Percentiles rank a stretch among this genome's conserved stretches.
phyloP scores from a whole-genome alignment of 2,329 filamentous ascomycete species.

The Alternaria postmessia region DNA sequence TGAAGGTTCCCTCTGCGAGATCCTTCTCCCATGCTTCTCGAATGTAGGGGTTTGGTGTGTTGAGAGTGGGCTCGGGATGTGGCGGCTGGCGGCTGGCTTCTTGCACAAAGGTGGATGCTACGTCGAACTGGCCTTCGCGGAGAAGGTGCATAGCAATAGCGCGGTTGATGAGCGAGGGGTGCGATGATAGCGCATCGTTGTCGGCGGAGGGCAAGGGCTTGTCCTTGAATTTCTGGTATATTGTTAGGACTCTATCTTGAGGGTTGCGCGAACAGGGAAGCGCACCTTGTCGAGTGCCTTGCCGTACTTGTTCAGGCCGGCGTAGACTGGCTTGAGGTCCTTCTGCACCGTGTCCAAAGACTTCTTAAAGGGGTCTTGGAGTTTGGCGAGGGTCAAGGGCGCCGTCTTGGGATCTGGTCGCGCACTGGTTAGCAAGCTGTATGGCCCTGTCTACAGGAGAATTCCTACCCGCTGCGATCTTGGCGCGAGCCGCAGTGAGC shows the following conservation, averaged over 20 bases:
- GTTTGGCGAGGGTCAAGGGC: slow-evolving; percentile 77
- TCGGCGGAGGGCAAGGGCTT: slow-evolving; percentile 76
- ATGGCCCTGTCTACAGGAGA: not conserved
- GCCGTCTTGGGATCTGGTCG: slow-evolving; percentile 71
- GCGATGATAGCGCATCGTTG: slow-evolving; percentile 79
- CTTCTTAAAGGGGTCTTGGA: slow-evolving; percentile 85
- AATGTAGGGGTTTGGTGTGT: slow-evolving; percentile 45
- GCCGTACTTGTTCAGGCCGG: slow-evolving; percentile 81
- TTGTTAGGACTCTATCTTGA: slow-evolving; percentile 11
- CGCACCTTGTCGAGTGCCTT: slow-evolving; percentile 83
- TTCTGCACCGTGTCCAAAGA: slow-evolving; percentile 82
- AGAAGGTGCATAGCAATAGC: slow-evolving; percentile 97
- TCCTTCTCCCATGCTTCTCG: slow-evolving; percentile 52
- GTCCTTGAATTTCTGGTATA: slow-evolving; percentile 64
- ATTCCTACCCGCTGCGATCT: slow-evolving; percentile 69
- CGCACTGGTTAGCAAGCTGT: slow-evolving; percentile 23
- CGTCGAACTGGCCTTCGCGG: slow-evolving; percentile 90
- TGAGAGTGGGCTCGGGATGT: slow-evolving; percentile 48
- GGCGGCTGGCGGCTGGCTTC: slow-evolving; percentile 67
- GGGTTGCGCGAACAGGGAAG: not conserved
- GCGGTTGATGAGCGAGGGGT: slow-evolving; percentile 82
- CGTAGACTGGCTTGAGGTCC: slow-evolving; percentile 83
- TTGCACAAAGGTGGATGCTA: slow-evolving; percentile 82
- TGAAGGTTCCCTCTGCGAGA: slow-evolving; percentile 64
- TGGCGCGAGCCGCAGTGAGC: slow-evolving; percentile 75